A percentile compares a stretch with the other conserved stretches of the same genome.
phyloP scores from a whole-genome alignment of 2,329 filamentous ascomycete genomes.

The Ramichloridium luteum region DNA sequence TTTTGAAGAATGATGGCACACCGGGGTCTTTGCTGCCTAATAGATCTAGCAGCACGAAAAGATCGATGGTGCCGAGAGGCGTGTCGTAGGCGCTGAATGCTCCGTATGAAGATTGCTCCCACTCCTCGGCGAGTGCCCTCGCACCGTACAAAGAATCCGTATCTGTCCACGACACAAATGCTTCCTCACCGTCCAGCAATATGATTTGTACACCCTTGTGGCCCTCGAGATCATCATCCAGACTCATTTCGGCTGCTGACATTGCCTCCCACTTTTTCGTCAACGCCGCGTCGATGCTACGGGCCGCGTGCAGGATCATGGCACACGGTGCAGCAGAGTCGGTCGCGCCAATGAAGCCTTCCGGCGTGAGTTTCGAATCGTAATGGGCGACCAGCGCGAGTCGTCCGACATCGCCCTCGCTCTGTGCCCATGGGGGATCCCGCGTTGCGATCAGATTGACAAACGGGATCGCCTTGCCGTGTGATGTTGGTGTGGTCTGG shows the following conservation, averaged over 20 bases:
- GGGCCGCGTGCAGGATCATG: conserved; percentile 76
- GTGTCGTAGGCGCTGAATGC: conserved; percentile 63
- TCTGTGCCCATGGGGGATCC: conserved; percentile 69
- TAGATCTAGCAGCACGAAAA: conserved; percentile 87
- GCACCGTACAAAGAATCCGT: conserved; percentile 82
- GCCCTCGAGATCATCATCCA: conserved; percentile 47
- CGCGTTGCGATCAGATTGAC: conserved; percentile 74
- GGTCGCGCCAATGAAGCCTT: conserved; percentile 83
- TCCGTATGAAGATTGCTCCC: conserved; percentile 60
- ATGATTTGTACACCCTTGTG: conserved; percentile 79
- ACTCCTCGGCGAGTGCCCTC: conserved; percentile 61
- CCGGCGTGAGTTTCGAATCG: conserved; percentile 67
- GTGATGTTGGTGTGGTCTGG: conserved; percentile 63
- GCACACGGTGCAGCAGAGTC: conserved; percentile 93
- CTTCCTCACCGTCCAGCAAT: conserved; percentile 87
- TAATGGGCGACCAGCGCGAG: conserved; percentile 89
- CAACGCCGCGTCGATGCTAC: conserved; percentile 66
- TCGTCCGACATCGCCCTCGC: conserved; percentile 58
- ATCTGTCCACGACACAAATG: conserved; percentile 68
- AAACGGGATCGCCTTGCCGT: conserved; percentile 63
- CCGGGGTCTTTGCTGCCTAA: conserved; percentile 57
- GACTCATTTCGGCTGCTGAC: conserved; percentile 36
- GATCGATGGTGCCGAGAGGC: conserved; percentile 63
- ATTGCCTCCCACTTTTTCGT: conserved; percentile 71
- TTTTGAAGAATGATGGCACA: conserved; percentile 76